These are phyloP conservation scores for Aspergillus cristatus DNA, from an alignment of 495 filamentous ascomycete genomes.

Conservation along the genomic window DNA sequence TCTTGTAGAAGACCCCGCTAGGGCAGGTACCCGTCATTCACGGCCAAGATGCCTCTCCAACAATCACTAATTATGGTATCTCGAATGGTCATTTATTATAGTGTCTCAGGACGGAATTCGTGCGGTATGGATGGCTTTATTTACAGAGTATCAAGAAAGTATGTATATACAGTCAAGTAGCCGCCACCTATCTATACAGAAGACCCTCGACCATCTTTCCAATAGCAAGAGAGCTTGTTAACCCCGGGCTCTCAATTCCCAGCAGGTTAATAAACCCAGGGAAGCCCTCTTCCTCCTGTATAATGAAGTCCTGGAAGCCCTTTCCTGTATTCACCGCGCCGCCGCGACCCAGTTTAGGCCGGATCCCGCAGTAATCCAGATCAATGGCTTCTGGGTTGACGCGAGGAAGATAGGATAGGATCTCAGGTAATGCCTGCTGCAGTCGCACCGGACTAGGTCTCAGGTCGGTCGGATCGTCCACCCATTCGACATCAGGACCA, in stretches of 20 bases:
- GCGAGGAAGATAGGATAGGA: constrained; percentile 67
- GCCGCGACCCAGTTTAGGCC: constrained; percentile 68
- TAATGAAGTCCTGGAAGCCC: constrained; percentile 78
- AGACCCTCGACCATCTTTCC: constrained; percentile 70
- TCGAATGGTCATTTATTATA: no score
- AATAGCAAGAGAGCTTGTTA: constrained; percentile 86
- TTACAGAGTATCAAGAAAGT: no score
- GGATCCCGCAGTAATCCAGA: constrained; percentile 83
- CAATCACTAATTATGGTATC: no score
- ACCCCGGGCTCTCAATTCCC: constrained; percentile 89
- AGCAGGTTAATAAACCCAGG: constrained; percentile 85
- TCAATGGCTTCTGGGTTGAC: constrained; percentile 56
- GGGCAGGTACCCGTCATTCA: no score
- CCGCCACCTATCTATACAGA: constrained; percentile 47
- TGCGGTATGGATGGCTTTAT: no score
- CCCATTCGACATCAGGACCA: constrained; percentile 94
- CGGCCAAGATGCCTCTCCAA: no score
- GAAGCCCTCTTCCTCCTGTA: constrained; percentile 71
- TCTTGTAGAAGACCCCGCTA: no score
- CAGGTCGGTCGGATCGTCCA: constrained; percentile 51
- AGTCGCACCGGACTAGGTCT: constrained; percentile 48
- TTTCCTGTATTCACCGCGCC: constrained; percentile 48
- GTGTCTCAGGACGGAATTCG: no score
- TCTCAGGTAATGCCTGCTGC: constrained; percentile 59
- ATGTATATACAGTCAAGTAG: no score